A percentile compares a stretch with the other conserved stretches of the same genome.
These are phyloP conservation scores for Cladosporium sphaerospermum DNA, from an alignment of 2,329 filamentous ascomycete genomes.

Conservation along the genomic window DNA sequence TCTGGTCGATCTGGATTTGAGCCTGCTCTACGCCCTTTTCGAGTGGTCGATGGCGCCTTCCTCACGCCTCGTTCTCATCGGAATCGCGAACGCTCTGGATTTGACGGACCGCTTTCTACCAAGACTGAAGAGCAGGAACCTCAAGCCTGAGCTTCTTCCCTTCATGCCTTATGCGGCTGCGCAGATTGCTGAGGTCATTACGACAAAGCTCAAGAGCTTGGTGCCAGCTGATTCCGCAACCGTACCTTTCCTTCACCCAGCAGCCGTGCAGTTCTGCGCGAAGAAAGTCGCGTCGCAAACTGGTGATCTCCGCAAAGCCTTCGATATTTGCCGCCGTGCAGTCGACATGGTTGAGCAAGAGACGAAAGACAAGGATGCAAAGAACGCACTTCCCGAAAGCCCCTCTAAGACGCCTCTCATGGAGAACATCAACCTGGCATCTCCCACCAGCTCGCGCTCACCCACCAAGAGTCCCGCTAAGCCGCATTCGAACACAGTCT, in stretches of 20 bases:
- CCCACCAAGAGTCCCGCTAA: conserved; percentile 32
- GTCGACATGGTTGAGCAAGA: conserved; percentile 86
- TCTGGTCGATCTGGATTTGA: conserved; percentile 79
- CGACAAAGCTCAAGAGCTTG: conserved; percentile 70
- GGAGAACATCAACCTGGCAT: conserved; percentile 73
- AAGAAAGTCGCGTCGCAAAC: conserved; percentile 93
- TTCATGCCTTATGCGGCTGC: conserved; percentile 86
- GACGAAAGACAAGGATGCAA: conserved; percentile 66
- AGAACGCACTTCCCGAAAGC: conserved; percentile 46
- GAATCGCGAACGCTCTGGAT: conserved; percentile 93
- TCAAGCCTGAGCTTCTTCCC: conserved; percentile 82
- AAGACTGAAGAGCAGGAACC: conserved; percentile 82
- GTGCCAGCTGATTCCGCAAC: conserved; percentile 47
- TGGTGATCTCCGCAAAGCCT: conserved; percentile 88
- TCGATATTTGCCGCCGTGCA: conserved; percentile 84
- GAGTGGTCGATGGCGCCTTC: conserved; percentile 85
- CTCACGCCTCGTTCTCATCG: conserved; percentile 76
- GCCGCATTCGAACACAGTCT: conserved; percentile 26
- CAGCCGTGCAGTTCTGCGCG: conserved; percentile 86
- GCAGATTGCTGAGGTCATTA: conserved; percentile 85
- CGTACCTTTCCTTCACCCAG: conserved; percentile 85
- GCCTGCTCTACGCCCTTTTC: conserved; percentile 88
- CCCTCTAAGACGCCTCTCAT: conserved; percentile 71
- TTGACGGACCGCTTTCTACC: conserved; percentile 92
- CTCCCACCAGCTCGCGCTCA: conserved; percentile 39